phyloP scores from a whole-genome alignment of 129 eudicot genomes.

The Mikania micrantha region DNA sequence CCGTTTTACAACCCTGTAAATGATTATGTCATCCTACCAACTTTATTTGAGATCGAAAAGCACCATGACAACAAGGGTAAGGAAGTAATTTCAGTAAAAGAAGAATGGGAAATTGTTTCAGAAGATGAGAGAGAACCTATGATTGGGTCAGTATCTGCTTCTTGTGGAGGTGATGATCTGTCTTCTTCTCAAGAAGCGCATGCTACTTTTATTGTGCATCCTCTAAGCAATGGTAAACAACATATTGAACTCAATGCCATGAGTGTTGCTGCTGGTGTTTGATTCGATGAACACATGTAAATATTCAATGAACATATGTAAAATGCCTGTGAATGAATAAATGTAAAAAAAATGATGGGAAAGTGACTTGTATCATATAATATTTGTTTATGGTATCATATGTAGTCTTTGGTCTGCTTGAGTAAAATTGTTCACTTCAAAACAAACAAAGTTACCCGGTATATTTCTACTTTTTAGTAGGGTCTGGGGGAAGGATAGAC shows the following conservation, averaged over 20 bases:
- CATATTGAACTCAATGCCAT: constrained; percentile 57
- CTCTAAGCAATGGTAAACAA: constrained; percentile 49
- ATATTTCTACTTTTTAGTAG: too few relatives aligned
- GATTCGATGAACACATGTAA: not conserved
- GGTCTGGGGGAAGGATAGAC: too few relatives aligned
- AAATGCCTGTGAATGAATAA: constrained; percentile 3
- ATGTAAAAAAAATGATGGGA: constrained; percentile 12
- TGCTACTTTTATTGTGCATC: constrained; percentile 48
- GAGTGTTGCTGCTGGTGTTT: constrained; percentile 54
- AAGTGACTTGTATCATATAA: not conserved
- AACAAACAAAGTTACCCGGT: too few relatives aligned
- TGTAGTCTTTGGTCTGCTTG: not conserved
- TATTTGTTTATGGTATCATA: constrained; percentile 9
- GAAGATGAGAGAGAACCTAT: constrained; percentile 29
- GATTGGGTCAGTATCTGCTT: constrained; percentile 46
- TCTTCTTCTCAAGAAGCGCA: constrained; percentile 43
- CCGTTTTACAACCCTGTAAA: constrained; percentile 90
- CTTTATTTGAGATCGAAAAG: constrained; percentile 56
- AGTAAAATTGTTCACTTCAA: too few relatives aligned
- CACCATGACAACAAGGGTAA: constrained; percentile 34
- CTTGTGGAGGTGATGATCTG: constrained; percentile 34
- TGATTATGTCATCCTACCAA: constrained; percentile 87
- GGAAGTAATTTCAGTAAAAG: constrained; percentile 53
- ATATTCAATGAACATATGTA: not conserved
- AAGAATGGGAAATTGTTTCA: constrained; percentile 86